Conservation (phyloP, 352 stramenopile species). For the Pythium phragmitis region DNA sequence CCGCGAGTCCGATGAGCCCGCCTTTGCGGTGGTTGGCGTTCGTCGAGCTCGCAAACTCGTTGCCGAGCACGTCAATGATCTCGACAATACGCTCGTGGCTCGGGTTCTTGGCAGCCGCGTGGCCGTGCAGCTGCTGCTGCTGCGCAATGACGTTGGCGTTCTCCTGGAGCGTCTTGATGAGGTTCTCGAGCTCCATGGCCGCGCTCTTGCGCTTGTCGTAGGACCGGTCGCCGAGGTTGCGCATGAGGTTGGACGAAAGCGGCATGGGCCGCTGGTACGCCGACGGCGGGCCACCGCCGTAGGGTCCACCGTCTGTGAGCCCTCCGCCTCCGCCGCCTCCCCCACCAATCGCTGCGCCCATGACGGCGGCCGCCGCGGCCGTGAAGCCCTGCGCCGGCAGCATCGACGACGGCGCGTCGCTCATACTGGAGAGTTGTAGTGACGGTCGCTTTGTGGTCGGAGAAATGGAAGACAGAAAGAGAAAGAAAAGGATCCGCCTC, state of each 20-base stretch:
- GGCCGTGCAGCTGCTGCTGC: conserved; percentile 56
- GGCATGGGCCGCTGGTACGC: conserved; percentile 60
- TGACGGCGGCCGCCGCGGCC: conserved; percentile 54
- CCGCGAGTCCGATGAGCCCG: conserved; percentile 97
- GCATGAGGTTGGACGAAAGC: conserved; percentile 75
- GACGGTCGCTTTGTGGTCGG: neutral
- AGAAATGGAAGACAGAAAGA: neutral
- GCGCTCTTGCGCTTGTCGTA: conserved; percentile 99
- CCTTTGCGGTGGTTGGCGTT: conserved; percentile 99
- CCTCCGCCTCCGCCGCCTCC: conserved; percentile 10
- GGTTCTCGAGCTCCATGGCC: conserved; percentile 97
- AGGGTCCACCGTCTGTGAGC: neutral
- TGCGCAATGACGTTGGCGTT: conserved; percentile 81
- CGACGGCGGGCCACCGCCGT: conserved; percentile 30
- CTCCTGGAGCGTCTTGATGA: conserved; percentile 97
- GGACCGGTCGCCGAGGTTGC: conserved; percentile 95
- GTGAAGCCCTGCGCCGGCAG: conserved; percentile 25
- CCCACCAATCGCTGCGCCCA: conserved; percentile 52
- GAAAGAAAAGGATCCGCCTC: conserved; percentile 11
- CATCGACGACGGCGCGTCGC: conserved; percentile 19
- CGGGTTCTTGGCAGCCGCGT: conserved; percentile 33
- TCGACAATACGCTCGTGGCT: conserved; percentile 86
- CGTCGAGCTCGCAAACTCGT: conserved; percentile 97
- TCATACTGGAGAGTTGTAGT: conserved; percentile 11
- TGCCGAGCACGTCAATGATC: conserved; percentile 96